Percentiles rank a stretch among this genome's conserved stretches.
These are phyloP conservation scores for Gnomoniopsis smithogilvyi DNA, from an alignment of 2,329 filamentous ascomycete genomes.

Conservation along the genomic window DNA sequence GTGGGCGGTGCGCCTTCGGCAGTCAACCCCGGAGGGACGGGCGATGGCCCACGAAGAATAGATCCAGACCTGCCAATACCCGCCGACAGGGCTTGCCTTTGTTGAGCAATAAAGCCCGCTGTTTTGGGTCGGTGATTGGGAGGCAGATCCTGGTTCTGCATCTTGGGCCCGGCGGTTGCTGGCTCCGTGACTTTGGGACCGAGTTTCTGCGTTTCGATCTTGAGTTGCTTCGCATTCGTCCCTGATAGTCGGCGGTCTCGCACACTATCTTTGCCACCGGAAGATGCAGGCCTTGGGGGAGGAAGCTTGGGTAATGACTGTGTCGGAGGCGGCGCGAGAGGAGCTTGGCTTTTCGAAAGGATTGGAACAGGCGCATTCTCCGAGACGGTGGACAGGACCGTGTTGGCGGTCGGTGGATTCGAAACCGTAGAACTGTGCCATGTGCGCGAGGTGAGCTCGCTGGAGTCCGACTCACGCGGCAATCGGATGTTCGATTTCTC, in stretches of 20 bases:
- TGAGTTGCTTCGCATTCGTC: conserved; percentile 76
- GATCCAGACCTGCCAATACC: conserved; percentile 29
- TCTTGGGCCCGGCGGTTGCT: conserved; percentile 23
- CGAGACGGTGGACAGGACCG: conserved; percentile 67
- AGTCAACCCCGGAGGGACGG: conserved; percentile 29
- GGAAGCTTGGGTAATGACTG: conserved; percentile 45
- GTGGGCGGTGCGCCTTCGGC: conserved; percentile 23
- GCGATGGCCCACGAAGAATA: conserved; percentile 26
- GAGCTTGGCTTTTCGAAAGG: conserved; percentile 25
- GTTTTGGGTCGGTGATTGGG: conserved; percentile 24
- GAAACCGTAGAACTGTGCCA: conserved; percentile 79
- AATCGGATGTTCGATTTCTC: conserved; percentile 61
- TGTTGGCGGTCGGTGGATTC: conserved; percentile 66
- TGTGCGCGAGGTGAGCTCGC: conserved; percentile 70
- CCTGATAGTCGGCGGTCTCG: conserved; percentile 77
- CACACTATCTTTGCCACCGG: conserved; percentile 49
- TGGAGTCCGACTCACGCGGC: conserved; percentile 79
- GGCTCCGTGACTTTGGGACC: conserved; percentile 24
- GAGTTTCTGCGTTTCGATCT: conserved; percentile 72
- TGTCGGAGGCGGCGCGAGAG: conserved; percentile 45
- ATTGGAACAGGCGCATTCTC: conserved; percentile 45
- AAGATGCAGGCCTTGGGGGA: conserved; percentile 28
- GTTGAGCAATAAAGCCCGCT: conserved; percentile 37
- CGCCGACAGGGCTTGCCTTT: conserved; percentile 39
- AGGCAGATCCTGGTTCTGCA: conserved; percentile 14